phyloP scores from a whole-genome alignment of 140 eudicot species.

The Erigeron philadelphicus region DNA sequence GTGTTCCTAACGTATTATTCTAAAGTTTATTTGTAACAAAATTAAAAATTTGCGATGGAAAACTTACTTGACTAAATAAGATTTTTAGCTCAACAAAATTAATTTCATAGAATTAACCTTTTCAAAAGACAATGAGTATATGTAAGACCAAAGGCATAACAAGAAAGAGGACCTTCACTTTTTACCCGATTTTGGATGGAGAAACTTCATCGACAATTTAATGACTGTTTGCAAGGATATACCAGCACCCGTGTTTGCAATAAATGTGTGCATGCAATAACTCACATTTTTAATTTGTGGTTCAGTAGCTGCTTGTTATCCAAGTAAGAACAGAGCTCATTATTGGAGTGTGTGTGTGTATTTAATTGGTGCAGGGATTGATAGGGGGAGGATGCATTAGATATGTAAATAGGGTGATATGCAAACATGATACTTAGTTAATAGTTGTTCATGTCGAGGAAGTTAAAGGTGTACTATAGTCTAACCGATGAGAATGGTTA shows the following conservation, averaged over 20 bases:
- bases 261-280: background rate
- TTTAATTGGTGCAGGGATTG: no score
- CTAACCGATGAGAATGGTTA: background rate
- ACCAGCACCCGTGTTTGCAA: background rate
- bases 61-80: background rate
- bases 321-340: background rate
- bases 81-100: background rate
- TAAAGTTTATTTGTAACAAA: background rate
- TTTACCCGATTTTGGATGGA: background rate
- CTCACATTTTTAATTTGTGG: background rate
- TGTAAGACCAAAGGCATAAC: background rate
- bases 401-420: background rate
- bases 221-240: background rate
- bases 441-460: background rate
- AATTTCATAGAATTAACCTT: background rate
- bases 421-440: background rate
- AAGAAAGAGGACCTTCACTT: slow-evolving; percentile 1
- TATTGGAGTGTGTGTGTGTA: background rate
- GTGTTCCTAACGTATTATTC: slow-evolving; percentile 7
- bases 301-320: background rate
- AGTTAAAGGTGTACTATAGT: slow-evolving; percentile 10
- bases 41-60: slow-evolving; percentile 18
- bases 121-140: background rate
- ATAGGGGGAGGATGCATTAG: background rate
- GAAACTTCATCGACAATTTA: background rate